A percentile compares a stretch with the other conserved stretches of the same genome.
These are phyloP conservation scores for Aquilaria sinensis DNA, from an alignment of 345 rosid genomes.

Conservation along the genomic window DNA sequence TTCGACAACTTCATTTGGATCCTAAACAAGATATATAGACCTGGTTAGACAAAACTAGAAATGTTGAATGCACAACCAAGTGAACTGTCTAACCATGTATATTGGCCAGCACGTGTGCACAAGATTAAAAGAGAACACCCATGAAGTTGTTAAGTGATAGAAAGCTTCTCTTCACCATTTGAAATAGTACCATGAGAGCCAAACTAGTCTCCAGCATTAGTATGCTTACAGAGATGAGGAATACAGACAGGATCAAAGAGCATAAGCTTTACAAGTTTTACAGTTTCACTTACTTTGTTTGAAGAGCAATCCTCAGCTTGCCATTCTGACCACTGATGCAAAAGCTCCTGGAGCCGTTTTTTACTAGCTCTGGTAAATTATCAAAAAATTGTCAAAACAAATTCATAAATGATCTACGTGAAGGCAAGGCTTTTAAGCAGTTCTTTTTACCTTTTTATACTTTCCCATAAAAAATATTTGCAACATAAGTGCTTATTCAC, in stretches of 20 bases:
- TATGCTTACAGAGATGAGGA: background rate
- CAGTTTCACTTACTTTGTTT: slow-evolving; percentile 32
- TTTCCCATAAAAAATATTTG: no score
- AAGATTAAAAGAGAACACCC: no score
- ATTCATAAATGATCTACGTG: slow-evolving; percentile 7
- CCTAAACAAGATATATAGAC: slow-evolving; percentile 39
- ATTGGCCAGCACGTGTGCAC: no score
- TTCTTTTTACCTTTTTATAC: no score
- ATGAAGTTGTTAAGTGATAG: no score
- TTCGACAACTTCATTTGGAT: slow-evolving; percentile 46
- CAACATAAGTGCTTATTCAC: background rate
- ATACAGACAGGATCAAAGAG: background rate
- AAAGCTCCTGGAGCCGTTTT: slow-evolving; percentile 68
- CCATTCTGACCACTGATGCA: slow-evolving; percentile 96
- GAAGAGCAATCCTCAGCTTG: slow-evolving; percentile 54
- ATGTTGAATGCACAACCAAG: no score
- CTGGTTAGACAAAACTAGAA: slow-evolving; percentile 1
- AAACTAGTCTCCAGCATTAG: no score
- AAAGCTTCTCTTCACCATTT: no score
- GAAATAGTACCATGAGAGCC: no score
- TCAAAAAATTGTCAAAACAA: slow-evolving; percentile 11
- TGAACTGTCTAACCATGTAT: no score
- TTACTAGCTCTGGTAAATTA: slow-evolving; percentile 69
- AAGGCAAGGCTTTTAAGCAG: background rate
- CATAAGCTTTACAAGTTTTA: background rate